Conservation (phyloP, 1,284 basidiomycete genomes). For the Trametes hirsuta region DNA sequence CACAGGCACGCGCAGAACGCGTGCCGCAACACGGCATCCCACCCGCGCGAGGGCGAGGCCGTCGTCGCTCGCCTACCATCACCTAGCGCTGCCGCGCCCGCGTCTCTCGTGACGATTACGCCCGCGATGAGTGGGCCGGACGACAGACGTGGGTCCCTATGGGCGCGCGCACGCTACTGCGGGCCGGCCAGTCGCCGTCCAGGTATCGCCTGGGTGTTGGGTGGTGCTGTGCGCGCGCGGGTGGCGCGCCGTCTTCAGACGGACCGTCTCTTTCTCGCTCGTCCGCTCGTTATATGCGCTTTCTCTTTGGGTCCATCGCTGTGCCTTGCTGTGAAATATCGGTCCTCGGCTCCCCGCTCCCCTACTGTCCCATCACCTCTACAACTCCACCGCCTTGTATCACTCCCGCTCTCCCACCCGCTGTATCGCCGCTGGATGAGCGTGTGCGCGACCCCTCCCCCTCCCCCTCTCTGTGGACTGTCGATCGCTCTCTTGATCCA, state of each 20-base stretch:
- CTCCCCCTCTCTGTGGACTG: not conserved
- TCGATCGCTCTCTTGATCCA: slow-evolving; percentile 2
- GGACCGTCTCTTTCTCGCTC: not conserved
- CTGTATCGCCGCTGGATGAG: slow-evolving; percentile 24
- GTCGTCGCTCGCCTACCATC: slow-evolving; percentile 2
- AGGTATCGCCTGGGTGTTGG: not conserved
- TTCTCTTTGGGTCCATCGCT: slow-evolving; percentile 4
- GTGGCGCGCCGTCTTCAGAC: not conserved
- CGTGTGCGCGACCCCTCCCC: not conserved
- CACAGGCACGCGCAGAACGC: slow-evolving; percentile 16
- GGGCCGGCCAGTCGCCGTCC: not conserved
- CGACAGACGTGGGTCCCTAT: not conserved
- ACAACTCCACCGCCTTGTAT: not conserved
- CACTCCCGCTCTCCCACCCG: slow-evolving; percentile 7
- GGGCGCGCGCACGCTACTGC: not conserved
- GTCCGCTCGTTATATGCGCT: slow-evolving; percentile 2
- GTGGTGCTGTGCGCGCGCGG: not conserved
- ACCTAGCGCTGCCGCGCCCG: slow-evolving; percentile 7
- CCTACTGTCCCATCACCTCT: not conserved
- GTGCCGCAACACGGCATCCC: slow-evolving; percentile 13
- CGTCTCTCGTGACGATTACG: slow-evolving; percentile 8
- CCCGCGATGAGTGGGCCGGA: not conserved
- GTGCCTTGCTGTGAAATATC: slow-evolving; percentile 17
- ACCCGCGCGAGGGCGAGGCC: slow-evolving; percentile 12
- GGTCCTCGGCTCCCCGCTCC: slow-evolving; percentile 7